Conservation (phyloP, 345 rosid genomes). For the Syzygium aromaticum region DNA sequence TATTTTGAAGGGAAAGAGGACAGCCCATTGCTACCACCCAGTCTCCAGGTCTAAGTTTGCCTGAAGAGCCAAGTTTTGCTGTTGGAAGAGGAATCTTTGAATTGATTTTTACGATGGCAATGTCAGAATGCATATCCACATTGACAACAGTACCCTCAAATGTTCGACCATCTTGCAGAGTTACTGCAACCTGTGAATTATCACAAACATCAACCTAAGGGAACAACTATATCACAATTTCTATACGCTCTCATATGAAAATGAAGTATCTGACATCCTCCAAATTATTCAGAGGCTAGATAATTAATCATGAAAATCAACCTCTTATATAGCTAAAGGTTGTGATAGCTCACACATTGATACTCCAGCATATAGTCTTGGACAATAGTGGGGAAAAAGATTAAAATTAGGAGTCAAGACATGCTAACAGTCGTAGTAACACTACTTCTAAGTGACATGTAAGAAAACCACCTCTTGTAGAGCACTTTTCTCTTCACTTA, state of each 20-base stretch:
- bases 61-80: constrained; percentile 80
- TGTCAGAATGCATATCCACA: constrained; percentile 86
- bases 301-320: not conserved
- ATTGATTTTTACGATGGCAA: constrained; percentile 82
- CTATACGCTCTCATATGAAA: not conserved
- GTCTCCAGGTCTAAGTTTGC: constrained; percentile 89
- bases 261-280: not conserved
- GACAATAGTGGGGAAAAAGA: not conserved
- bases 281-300: not conserved
- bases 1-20: constrained; percentile 91
- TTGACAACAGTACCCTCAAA: constrained; percentile 77
- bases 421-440: not conserved
- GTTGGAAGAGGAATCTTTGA: constrained; percentile 73
- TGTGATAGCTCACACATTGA: not conserved
- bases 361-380: not conserved
- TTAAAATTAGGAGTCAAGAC: not conserved
- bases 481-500: not conserved
- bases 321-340: not conserved
- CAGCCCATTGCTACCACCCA: constrained; percentile 95
- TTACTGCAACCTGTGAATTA: constrained; percentile 65
- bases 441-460: not conserved
- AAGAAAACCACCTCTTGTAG: not conserved
- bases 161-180: constrained; percentile 89
- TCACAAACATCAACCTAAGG: not conserved
- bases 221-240: not conserved